A percentile compares a stretch with the other conserved stretches of the same genome.
These are phyloP conservation scores for Bombardia bombarda DNA, from an alignment of 495 filamentous ascomycete species.

Conservation along the genomic window DNA sequence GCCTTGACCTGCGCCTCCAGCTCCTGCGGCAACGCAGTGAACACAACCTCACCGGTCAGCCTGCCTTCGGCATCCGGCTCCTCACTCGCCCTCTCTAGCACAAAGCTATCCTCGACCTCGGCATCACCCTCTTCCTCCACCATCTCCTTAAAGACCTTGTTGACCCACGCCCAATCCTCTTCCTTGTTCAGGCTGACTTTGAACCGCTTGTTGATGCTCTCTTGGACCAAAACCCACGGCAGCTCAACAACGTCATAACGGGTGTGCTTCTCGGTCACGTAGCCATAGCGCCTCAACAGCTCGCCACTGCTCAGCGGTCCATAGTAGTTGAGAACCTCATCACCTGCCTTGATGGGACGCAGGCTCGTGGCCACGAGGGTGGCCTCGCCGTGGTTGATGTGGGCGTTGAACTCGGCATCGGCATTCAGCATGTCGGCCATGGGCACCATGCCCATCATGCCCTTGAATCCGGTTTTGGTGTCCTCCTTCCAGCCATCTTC, in stretches of 20 bases:
- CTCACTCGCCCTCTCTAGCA: conserved; percentile 33
- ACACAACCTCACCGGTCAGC: conserved; percentile 17
- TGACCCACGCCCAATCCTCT: conserved; percentile 29
- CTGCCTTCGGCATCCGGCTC: conserved; percentile 30
- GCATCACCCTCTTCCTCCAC: conserved; percentile 18
- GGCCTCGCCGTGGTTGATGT: conserved; percentile 62
- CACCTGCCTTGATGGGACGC: conserved; percentile 56
- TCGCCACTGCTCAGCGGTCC: conserved; percentile 76
- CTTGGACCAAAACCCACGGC: conserved; percentile 46
- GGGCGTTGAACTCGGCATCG: conserved; percentile 74
- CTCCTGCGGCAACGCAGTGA: conserved; percentile 30
- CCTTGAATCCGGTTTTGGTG: conserved; percentile 54
- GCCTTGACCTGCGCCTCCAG: conserved; percentile 28
- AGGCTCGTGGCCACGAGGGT: conserved; percentile 59
- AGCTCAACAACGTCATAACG: conserved; percentile 79
- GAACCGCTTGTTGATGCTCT: conserved; percentile 32
- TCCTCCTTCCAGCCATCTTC: conserved; percentile 57
- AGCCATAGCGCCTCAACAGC: conserved; percentile 81
- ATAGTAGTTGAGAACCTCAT: conserved; percentile 88
- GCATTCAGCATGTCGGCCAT: conserved; percentile 91
- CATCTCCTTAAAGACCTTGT: neutral
- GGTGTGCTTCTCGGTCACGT: conserved; percentile 69
- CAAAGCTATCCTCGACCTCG: conserved; percentile 34
- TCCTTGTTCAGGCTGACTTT: conserved; percentile 29
- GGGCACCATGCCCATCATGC: conserved; percentile 78